A percentile compares a stretch with the other conserved stretches of the same genome.
phyloP scores from a whole-genome alignment of 768 basidiomycete genomes.

The Tremella yokohamensis region DNA sequence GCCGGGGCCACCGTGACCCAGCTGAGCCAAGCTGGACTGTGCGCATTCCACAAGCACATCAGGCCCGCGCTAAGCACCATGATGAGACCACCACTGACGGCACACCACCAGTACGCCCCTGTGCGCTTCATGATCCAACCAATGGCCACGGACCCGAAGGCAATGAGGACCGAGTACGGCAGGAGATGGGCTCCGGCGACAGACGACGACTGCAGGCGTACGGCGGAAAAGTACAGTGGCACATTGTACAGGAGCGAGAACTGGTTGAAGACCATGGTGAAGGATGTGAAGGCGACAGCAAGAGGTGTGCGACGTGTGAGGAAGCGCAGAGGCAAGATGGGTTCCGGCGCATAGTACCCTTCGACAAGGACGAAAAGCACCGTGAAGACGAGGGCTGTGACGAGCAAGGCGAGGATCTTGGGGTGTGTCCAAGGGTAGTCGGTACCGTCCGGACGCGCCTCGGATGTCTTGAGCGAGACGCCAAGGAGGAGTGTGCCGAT shows the following conservation, averaged over 20 bases:
- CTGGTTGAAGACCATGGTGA: constrained; percentile 54
- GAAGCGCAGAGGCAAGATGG: constrained; percentile 83
- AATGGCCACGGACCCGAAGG: constrained; percentile 77
- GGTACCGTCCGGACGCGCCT: constrained; percentile 57
- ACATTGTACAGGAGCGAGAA: constrained; percentile 66
- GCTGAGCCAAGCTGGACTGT: constrained; percentile 49
- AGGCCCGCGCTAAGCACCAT: constrained; percentile 61
- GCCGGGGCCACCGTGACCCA: constrained; percentile 42
- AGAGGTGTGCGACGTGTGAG: constrained; percentile 74
- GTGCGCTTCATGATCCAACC: constrained; percentile 69
- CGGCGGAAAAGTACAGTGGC: constrained; percentile 84
- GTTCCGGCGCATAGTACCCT: constrained; percentile 70
- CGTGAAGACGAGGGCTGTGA: constrained; percentile 59
- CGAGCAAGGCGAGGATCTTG: constrained; percentile 63
- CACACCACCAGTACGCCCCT: constrained; percentile 73
- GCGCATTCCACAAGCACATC: constrained; percentile 65
- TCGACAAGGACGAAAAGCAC: constrained; percentile 73
- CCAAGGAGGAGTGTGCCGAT: constrained; percentile 45
- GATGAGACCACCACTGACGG: constrained; percentile 58
- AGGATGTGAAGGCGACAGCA: constrained; percentile 73
- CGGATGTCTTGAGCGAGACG: constrained; percentile 49
- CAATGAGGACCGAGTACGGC: constrained; percentile 80
- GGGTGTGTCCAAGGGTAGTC: constrained; percentile 69
- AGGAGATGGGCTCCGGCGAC: constrained; percentile 76
- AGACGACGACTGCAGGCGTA: constrained; percentile 65